These are phyloP conservation scores for Hirsutella thompsonii DNA, from an alignment of 2,329 filamentous ascomycete species.

Conservation along the genomic window DNA sequence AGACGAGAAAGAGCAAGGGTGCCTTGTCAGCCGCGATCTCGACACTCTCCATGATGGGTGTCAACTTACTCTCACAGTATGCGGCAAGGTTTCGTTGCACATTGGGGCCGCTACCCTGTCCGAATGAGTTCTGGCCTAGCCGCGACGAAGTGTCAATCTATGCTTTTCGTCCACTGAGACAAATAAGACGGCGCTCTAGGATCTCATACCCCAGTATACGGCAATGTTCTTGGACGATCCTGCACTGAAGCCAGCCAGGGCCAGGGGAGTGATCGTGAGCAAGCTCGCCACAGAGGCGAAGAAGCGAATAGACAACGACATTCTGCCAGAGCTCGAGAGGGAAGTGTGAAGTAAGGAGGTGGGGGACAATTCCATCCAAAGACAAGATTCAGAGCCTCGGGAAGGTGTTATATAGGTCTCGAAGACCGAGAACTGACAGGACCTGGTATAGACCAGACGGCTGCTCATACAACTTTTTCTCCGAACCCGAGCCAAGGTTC, in stretches of 20 bases:
- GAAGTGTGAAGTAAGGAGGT: not conserved
- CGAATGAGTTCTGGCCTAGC: slow-evolving; percentile 46
- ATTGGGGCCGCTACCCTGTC: slow-evolving; percentile 25
- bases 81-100: slow-evolving; percentile 41
- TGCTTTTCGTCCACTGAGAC: not conserved
- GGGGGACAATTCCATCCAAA: slow-evolving; percentile 10
- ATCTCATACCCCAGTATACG: slow-evolving; percentile 50
- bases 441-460: too few relatives aligned
- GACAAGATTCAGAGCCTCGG: too few relatives aligned
- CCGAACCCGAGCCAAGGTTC: too few relatives aligned
- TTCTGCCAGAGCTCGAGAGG: slow-evolving; percentile 1
- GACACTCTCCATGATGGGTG: not conserved
- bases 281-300: slow-evolving; percentile 8
- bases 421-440: too few relatives aligned
- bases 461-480: too few relatives aligned
- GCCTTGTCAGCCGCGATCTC: not conserved
- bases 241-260: slow-evolving; percentile 29
- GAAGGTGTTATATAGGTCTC: too few relatives aligned
- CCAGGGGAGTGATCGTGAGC: slow-evolving; percentile 14
- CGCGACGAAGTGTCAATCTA: not conserved
- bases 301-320: slow-evolving; percentile 4
- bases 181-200: not conserved
- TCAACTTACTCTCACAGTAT: slow-evolving; percentile 44
- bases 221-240: slow-evolving; percentile 40
- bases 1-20: slow-evolving; percentile 2